phyloP scores from a whole-genome alignment of 1,284 basidiomycete species.

The Cryptococcus sp. region DNA sequence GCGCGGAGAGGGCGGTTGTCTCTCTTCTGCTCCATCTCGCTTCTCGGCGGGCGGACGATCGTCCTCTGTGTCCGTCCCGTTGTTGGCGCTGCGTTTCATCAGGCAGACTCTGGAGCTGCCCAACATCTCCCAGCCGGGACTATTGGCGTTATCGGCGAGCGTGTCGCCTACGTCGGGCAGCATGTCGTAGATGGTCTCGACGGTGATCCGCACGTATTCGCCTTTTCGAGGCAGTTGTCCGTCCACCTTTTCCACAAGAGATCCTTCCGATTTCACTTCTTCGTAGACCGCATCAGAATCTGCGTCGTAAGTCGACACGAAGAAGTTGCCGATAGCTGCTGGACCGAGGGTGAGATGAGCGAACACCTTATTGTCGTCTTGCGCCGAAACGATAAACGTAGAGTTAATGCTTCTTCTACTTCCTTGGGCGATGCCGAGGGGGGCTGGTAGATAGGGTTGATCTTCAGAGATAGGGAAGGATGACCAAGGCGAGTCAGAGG shows the following conservation, averaged over 20 bases:
- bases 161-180: conserved; percentile 1
- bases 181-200: conserved; percentile 19
- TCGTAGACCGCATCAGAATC: conserved; percentile 8
- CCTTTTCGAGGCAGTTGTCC: conserved; percentile 4
- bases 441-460: conserved; percentile 1
- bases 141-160: conserved; percentile 1
- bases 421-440: not conserved
- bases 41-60: not conserved
- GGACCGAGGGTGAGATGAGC: conserved; percentile 9
- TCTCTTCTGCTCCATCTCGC: not conserved
- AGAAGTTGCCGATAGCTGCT: conserved; percentile 14
- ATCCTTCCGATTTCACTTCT: not conserved
- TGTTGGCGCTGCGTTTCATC: conserved; percentile 6
- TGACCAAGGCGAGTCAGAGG: not conserved
- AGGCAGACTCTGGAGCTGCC: conserved; percentile 16
- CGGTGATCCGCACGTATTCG: conserved; percentile 17
- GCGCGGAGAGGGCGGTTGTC: not conserved
- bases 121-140: conserved; percentile 18
- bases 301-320: conserved; percentile 12
- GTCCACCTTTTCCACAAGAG: not conserved
- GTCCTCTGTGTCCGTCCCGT: not conserved
- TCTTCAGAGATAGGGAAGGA: conserved; percentile 1
- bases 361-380: conserved; percentile 10
- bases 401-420: conserved; percentile 11
- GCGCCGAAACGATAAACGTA: conserved; percentile 17